phyloP scores from a whole-genome alignment of 2,329 filamentous ascomycete genomes.

The Incumbomyces lentus region DNA sequence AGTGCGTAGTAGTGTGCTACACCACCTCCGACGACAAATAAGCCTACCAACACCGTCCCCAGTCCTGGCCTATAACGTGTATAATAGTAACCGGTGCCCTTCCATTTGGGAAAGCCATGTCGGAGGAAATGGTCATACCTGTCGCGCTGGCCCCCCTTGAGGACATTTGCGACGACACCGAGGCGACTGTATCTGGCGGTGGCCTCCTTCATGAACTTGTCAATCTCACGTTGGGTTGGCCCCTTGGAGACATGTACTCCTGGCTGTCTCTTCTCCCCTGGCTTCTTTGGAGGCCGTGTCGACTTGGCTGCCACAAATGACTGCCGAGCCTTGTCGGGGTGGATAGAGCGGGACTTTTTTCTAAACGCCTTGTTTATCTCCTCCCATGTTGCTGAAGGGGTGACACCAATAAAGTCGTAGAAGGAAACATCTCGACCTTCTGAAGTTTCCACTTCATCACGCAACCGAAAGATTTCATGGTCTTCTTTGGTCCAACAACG shows the following conservation, averaged over 20 bases:
- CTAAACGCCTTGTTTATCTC: constrained; percentile 92
- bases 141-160: constrained; percentile 67
- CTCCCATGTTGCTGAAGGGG: constrained; percentile 62
- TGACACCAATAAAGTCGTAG: constrained; percentile 81
- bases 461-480: constrained; percentile 93
- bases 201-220: constrained; percentile 74
- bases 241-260: constrained; percentile 58
- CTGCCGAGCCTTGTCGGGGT: constrained; percentile 93
- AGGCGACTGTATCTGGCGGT: constrained; percentile 77
- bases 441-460: constrained; percentile 67
- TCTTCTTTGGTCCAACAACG: constrained; percentile 86
- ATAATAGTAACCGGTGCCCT: constrained; percentile 98
- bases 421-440: constrained; percentile 77
- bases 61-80: constrained; percentile 82
- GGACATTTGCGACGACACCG: constrained; percentile 72
- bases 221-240: constrained; percentile 72
- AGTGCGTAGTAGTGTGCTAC: constrained; percentile 78
- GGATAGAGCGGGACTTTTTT: constrained; percentile 70
- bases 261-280: constrained; percentile 45
- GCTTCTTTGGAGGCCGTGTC: constrained; percentile 42
- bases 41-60: constrained; percentile 68
- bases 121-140: constrained; percentile 89
- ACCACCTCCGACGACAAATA: constrained; percentile 75
- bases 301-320: constrained; percentile 62
- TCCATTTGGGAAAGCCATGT: constrained; percentile 93